Evolutionary conservation across 768 basidiomycete species (phyloP).

Genomic region (Leccinellum albellum): DNA sequence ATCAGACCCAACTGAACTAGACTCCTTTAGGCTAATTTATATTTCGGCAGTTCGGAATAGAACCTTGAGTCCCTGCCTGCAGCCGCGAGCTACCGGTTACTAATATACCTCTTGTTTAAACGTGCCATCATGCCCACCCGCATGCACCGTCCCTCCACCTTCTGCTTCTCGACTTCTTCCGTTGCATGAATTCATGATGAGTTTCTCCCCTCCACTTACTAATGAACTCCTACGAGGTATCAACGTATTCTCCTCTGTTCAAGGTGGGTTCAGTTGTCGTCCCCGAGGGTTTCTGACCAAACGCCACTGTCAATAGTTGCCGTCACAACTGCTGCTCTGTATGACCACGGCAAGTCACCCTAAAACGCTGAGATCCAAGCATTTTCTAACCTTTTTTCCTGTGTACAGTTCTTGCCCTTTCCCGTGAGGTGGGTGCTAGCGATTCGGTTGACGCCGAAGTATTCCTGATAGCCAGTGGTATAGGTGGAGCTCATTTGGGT

Average conservation of each 20-base stretch:
- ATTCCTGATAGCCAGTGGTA: neutral
- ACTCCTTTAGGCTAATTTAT: conserved; percentile 11
- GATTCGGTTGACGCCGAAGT: neutral
- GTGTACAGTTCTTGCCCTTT: conserved; percentile 20
- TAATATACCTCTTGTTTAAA: conserved; percentile 14
- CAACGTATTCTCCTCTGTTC: conserved; percentile 18
- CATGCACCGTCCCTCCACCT: neutral
- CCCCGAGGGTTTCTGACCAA: neutral
- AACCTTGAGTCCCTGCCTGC: conserved; percentile 2
- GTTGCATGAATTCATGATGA: conserved; percentile 17
- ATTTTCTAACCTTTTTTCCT: neutral
- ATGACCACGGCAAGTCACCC: conserved; percentile 25
- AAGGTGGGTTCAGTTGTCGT: conserved; percentile 13
- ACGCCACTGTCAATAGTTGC: conserved; percentile 23
- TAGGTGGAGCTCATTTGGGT: conserved; percentile 33
- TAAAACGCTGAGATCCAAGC: neutral
- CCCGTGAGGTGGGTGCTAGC: conserved; percentile 25
- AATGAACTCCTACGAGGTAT: neutral
- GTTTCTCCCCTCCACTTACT: conserved; percentile 14
- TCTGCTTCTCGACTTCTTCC: conserved; percentile 1
- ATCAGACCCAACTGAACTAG: neutral
- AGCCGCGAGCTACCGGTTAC: conserved; percentile 1
- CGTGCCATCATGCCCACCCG: neutral
- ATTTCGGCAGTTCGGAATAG: conserved; percentile 3
- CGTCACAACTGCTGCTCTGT: conserved; percentile 24